Evolutionary conservation across 164 flowering plant species (phyloP), one percentile per base, ranked within the genome.

Genomic region (Liquidambar formosana): DNA sequence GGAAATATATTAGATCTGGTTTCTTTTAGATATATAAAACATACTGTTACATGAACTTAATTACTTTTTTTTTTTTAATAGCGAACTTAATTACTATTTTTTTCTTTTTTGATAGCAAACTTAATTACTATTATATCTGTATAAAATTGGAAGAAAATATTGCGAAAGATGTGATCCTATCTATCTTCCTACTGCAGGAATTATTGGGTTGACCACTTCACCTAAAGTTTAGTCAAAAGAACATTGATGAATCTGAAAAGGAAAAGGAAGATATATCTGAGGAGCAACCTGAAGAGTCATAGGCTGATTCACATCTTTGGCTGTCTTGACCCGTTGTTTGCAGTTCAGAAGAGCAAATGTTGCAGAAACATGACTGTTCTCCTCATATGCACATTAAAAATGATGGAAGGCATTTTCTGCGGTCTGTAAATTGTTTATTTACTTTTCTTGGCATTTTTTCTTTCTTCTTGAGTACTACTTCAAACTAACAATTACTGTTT

Each of bases 171-270:
- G 1, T 68, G 33, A 59, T 45, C 27, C 41, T 33, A 33, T 19
- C n/a, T n/a, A 33, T 56, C 19, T n/a, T 48, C 46, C 11, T 75
- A 8, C 11, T 76, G 71, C 81, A 93, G 98, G 97, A 91, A 73
- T 63, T 93, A 71, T 64, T 93, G 87, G 97, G 88, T 8, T 81
- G 98, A 49, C 89, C 93, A 43, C 12, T 93, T 60, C 80, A 78
- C 49, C 68, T 93, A 61, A 87, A 88, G 74, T 74, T 91, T 21
- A 83, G 90, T 71, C 78, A 80, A 70, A 83, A 53, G 73, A 80
- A 57, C 11, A 66, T 25, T 63, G 78, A 77, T 66, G 79, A 66
- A 73, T 53, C 86, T 51, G 71, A 78, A 46, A 77, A 76, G 57
- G 77, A 75, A 51, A 81, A 64, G 48, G 78, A 67, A 57, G 72